Evolutionary conservation across 2,329 filamentous ascomycete species (phyloP).

Genomic region (Thielaviopsis punctulata): DNA sequence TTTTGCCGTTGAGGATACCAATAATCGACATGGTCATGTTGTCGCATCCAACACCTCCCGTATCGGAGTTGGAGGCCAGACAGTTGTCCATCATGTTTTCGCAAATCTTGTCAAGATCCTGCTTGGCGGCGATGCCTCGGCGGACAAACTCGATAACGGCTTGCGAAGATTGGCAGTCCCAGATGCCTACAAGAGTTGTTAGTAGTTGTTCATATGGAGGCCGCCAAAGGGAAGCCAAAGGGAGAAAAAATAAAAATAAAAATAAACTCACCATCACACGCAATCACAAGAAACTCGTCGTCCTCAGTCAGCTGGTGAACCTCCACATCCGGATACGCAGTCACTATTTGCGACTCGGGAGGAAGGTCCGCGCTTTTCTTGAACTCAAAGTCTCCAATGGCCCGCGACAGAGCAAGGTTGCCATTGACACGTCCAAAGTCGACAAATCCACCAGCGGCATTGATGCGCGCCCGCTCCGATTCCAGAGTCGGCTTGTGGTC

Average conservation of each 20-base stretch:
- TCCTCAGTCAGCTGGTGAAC: constrained; percentile 80
- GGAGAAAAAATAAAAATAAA: background rate
- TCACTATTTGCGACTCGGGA: constrained; percentile 97
- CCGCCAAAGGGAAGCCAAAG: background rate
- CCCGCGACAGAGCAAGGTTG: constrained; percentile 88
- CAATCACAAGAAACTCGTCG: constrained; percentile 88
- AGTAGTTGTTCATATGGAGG: background rate
- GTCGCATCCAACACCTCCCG: constrained; percentile 92
- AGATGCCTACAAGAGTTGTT: constrained; percentile 56
- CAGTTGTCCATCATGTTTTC: constrained; percentile 99
- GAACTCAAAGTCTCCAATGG: constrained; percentile 98
- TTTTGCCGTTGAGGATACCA: constrained; percentile 76
- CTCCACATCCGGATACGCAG: constrained; percentile 86
- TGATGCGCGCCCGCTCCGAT: constrained; percentile 91
- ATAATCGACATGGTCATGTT: constrained; percentile 98
- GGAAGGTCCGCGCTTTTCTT: constrained; percentile 96
- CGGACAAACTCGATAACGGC: constrained; percentile 93
- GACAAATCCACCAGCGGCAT: constrained; percentile 88
- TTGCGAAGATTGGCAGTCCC: constrained; percentile 98
- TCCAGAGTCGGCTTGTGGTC: constrained; percentile 99
- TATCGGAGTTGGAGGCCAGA: constrained; percentile 92
- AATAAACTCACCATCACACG: constrained; percentile 61
- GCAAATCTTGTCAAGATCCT: constrained; percentile 85
- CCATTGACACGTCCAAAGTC: constrained; percentile 98
- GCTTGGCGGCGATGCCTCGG: constrained; percentile 89